Evolutionary conservation across 2,329 filamentous ascomycete genomes (phyloP).

Genomic region (Sarocladiaceae sp.): DNA sequence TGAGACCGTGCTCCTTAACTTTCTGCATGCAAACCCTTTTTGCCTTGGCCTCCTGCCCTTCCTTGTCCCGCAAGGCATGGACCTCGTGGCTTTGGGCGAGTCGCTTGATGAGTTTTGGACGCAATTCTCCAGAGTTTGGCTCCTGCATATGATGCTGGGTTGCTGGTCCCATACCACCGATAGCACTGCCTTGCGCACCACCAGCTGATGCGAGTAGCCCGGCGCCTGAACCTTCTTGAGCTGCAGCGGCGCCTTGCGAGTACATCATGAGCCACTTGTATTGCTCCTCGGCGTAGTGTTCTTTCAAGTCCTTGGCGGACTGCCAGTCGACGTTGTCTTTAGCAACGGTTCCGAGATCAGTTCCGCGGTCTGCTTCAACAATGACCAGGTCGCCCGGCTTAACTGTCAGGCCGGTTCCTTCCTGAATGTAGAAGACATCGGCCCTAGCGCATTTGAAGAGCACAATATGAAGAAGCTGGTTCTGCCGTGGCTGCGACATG

Average conservation of each 20-base stretch:
- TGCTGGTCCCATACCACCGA: constrained; percentile 74
- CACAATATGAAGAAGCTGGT: constrained; percentile 79
- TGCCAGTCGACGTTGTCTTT: constrained; percentile 85
- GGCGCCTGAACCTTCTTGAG: constrained; percentile 53
- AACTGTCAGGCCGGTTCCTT: constrained; percentile 87
- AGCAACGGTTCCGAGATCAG: constrained; percentile 89
- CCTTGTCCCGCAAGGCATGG: constrained; percentile 84
- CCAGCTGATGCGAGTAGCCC: constrained; percentile 62
- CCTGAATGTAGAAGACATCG: constrained; percentile 95
- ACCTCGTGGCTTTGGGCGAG: constrained; percentile 91
- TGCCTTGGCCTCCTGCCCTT: constrained; percentile 95
- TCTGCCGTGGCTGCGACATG: constrained; percentile 57
- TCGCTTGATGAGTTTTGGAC: constrained; percentile 95
- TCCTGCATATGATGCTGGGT: constrained; percentile 71
- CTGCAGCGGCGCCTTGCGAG: constrained; percentile 68
- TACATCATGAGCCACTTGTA: constrained; percentile 99
- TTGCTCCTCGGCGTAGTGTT: constrained; percentile 89
- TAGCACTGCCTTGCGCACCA: constrained; percentile 63
- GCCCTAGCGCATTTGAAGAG: constrained; percentile 95
- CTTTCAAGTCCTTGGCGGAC: constrained; percentile 82
- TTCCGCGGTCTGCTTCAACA: constrained; percentile 93
- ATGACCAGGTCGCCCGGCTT: constrained; percentile 93
- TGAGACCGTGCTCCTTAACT: constrained; percentile 86
- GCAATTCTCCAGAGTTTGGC: constrained; percentile 69
- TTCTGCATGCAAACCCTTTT: constrained; percentile 97